phyloP scores from a whole-genome alignment of 495 filamentous ascomycete genomes.

The Penicillium ochrochloron region DNA sequence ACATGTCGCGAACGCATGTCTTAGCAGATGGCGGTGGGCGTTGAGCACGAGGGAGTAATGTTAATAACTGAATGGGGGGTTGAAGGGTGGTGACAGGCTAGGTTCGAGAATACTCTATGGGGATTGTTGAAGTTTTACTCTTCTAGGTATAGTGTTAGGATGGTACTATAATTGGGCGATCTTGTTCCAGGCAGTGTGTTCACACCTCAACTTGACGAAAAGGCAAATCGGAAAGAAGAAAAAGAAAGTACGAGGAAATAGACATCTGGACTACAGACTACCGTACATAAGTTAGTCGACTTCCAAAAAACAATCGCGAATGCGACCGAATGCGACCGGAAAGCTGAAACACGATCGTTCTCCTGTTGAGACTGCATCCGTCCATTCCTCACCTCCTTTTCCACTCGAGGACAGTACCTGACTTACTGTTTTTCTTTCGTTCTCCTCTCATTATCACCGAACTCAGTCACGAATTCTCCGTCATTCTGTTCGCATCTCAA shows the following conservation, averaged over 20 bases:
- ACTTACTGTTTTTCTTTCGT: neutral
- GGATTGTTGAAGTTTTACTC: neutral
- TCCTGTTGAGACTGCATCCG: no score
- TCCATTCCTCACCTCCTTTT: slow-evolving; percentile 31
- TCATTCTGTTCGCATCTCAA: neutral
- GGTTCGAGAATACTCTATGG: neutral
- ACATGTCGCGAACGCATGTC: slow-evolving; percentile 28
- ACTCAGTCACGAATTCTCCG: neutral
- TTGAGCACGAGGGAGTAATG: neutral
- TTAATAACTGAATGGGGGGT: no score
- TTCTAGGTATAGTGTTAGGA: neutral
- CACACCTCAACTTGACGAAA: no score
- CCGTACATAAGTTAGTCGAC: no score
- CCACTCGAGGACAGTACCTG: neutral
- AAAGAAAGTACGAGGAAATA: neutral
- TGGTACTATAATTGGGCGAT: neutral
- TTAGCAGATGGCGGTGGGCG: slow-evolving; percentile 15
- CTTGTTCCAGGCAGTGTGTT: no score
- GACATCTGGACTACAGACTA: neutral
- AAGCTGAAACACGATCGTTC: slow-evolving; percentile 30
- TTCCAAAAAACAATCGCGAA: neutral
- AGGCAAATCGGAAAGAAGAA: no score
- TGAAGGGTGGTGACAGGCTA: neutral
- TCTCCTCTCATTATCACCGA: slow-evolving; percentile 4
- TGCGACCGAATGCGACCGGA: neutral